Percentiles rank a stretch among this genome's conserved stretches.
phyloP scores from a whole-genome alignment of 371 early-diverging fungal genomes.

The Apophysomyces trapeziformis region DNA sequence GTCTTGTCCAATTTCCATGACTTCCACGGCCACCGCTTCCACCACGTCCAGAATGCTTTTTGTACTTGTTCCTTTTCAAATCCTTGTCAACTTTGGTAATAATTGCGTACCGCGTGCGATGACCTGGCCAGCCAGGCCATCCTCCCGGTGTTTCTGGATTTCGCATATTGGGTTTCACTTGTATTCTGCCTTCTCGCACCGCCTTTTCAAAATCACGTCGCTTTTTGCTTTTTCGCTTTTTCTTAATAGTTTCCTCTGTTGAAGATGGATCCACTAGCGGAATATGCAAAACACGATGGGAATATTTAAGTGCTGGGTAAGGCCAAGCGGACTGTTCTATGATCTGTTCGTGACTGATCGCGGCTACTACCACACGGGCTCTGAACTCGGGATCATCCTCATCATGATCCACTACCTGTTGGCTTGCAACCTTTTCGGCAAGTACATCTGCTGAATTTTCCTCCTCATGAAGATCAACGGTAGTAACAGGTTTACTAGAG shows the following conservation, averaged over 20 bases:
- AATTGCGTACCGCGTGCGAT: constrained; percentile 35
- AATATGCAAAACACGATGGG: constrained; percentile 33
- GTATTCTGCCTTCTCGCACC: constrained; percentile 33
- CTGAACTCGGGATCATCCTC: constrained; percentile 44
- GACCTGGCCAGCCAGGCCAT: constrained; percentile 60
- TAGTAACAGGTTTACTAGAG: constrained; percentile 37
- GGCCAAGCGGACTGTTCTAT: constrained; percentile 37
- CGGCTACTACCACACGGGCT: constrained; percentile 28
- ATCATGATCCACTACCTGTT: constrained; percentile 42
- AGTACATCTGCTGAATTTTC: constrained; percentile 20
- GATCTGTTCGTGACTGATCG: constrained; percentile 33
- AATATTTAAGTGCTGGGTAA: constrained; percentile 29
- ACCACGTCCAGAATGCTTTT: constrained; percentile 5
- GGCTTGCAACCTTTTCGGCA: constrained; percentile 24
- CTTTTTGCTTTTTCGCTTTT: constrained; percentile 48
- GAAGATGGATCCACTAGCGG: constrained; percentile 14
- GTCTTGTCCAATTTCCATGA: not conserved
- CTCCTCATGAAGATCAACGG: constrained; percentile 35
- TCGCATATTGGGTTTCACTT: constrained; percentile 39
- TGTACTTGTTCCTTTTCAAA: constrained; percentile 10
- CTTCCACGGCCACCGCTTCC: not conserved
- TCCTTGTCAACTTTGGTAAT: constrained; percentile 21
- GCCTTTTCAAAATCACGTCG: constrained; percentile 50
- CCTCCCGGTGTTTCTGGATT: constrained; percentile 38
- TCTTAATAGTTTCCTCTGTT: constrained; percentile 16